Evolutionary conservation across 2,329 filamentous ascomycete genomes (phyloP).

Genomic region (Phoma sp.): DNA sequence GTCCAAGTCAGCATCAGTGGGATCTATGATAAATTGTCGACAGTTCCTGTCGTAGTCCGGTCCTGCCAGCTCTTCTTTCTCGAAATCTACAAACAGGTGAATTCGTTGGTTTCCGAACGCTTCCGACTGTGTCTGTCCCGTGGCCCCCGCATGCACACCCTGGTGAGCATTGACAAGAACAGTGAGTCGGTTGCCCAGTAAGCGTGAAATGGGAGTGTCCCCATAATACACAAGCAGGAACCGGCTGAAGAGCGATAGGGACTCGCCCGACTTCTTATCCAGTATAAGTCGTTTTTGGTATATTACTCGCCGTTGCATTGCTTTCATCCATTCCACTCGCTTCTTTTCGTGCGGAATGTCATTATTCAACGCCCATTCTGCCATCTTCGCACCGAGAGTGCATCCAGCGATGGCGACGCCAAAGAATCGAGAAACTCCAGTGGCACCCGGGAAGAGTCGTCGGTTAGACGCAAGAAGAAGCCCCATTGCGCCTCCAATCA

Average conservation of each 20-base stretch:
- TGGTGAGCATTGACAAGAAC: background rate
- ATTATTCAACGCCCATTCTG: conserved; percentile 1
- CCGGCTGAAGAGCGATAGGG: conserved; percentile 22
- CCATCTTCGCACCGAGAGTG: conserved; percentile 17
- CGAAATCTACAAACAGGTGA: conserved; percentile 21
- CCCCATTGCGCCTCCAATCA: conserved; percentile 25
- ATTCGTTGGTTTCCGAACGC: conserved; percentile 16
- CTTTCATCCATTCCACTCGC: conserved; percentile 7
- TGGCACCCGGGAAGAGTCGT: conserved; percentile 25
- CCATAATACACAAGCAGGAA: conserved; percentile 15
- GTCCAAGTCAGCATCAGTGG: conserved; percentile 15
- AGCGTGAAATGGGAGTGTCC: conserved; percentile 1
- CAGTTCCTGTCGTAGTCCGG: conserved; percentile 24
- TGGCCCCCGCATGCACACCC: background rate
- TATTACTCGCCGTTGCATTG: background rate
- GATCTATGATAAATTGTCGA: conserved; percentile 23
- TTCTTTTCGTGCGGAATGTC: conserved; percentile 3
- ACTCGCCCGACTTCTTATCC: conserved; percentile 19
- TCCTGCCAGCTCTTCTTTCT: conserved; percentile 22
- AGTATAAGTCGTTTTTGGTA: conserved; percentile 20
- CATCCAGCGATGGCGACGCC: conserved; percentile 26
- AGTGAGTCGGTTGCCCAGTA: conserved; percentile 4
- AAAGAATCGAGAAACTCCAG: conserved; percentile 26
- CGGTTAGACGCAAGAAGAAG: conserved; percentile 23
- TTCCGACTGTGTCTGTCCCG: conserved; percentile 3